These are phyloP conservation scores for Apiospora koreana DNA, from an alignment of 2,329 filamentous ascomycete species.

Conservation along the genomic window DNA sequence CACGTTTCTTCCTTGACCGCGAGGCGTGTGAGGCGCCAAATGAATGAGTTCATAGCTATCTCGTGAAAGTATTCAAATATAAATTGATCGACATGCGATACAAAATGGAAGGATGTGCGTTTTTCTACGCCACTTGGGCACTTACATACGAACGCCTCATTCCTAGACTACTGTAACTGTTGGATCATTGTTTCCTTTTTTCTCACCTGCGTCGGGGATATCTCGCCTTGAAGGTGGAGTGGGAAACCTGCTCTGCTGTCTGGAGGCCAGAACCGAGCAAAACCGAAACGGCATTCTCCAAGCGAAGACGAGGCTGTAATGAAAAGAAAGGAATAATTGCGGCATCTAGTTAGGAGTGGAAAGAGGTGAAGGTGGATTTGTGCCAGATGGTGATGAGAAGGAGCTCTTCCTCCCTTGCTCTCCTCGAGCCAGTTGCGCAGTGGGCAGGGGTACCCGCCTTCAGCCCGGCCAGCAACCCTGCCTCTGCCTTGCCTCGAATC, in stretches of 20 bases:
- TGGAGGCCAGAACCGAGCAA: no score
- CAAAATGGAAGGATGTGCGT: not conserved
- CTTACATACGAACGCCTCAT: not conserved
- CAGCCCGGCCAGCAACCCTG: not conserved
- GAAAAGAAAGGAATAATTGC: not conserved
- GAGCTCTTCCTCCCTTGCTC: not conserved
- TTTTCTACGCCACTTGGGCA: not conserved
- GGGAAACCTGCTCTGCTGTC: not conserved
- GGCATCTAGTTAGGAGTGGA: not conserved
- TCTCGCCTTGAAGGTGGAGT: no score
- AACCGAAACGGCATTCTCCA: not conserved
- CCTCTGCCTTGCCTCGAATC: not conserved
- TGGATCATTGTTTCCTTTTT: not conserved
- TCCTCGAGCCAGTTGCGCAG: not conserved
- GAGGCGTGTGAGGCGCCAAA: not conserved
- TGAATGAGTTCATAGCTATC: not conserved
- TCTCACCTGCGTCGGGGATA: not conserved
- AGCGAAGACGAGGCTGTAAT: conserved; percentile 1
- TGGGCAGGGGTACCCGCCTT: not conserved
- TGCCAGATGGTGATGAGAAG: no score
- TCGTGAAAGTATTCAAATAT: not conserved
- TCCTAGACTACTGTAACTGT: not conserved
- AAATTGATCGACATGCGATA: not conserved
- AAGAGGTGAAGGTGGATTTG: no score
- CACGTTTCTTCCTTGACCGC: not conserved